Conservation (phyloP, 2,329 filamentous ascomycete genomes). For the Talaromyces sp. region DNA sequence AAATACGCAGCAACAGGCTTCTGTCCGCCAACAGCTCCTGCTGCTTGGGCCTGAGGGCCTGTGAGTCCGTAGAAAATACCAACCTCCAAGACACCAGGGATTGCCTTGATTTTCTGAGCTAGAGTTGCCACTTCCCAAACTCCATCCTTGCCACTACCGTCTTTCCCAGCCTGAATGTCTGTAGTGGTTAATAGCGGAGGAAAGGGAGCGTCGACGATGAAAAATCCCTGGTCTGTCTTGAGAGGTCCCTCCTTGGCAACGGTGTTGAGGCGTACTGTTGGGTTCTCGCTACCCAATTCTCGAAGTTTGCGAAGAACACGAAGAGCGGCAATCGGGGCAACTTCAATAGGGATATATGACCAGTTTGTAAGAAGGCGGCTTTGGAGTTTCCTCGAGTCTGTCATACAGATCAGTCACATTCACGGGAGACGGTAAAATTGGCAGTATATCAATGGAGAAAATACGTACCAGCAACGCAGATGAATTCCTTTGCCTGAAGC, state of each 20-base stretch:
- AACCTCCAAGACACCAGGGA: slow-evolving; percentile 85
- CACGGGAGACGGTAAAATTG: neutral
- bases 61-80: slow-evolving; percentile 84
- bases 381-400: slow-evolving; percentile 87
- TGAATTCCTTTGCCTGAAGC: slow-evolving; percentile 73
- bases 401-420: neutral
- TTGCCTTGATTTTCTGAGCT: slow-evolving; percentile 67
- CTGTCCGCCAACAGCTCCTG: slow-evolving; percentile 65
- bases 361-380: slow-evolving; percentile 67
- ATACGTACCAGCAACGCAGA: slow-evolving; percentile 70
- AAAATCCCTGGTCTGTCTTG: slow-evolving; percentile 79
- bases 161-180: slow-evolving; percentile 47
- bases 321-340: slow-evolving; percentile 76
- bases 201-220: slow-evolving; percentile 91
- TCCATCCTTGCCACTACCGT: slow-evolving; percentile 56
- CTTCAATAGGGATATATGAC: slow-evolving; percentile 87
- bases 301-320: slow-evolving; percentile 69
- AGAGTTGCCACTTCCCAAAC: slow-evolving; percentile 76
- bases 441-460: neutral
- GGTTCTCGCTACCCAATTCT: slow-evolving; percentile 66
- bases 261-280: slow-evolving; percentile 66
- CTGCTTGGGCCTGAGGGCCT: slow-evolving; percentile 62
- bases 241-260: slow-evolving; percentile 77
- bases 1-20: slow-evolving; percentile 95
- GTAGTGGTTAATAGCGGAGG: slow-evolving; percentile 60